phyloP scores from a whole-genome alignment of 2,329 filamentous ascomycete species.

The Calonectria hongkongensis region DNA sequence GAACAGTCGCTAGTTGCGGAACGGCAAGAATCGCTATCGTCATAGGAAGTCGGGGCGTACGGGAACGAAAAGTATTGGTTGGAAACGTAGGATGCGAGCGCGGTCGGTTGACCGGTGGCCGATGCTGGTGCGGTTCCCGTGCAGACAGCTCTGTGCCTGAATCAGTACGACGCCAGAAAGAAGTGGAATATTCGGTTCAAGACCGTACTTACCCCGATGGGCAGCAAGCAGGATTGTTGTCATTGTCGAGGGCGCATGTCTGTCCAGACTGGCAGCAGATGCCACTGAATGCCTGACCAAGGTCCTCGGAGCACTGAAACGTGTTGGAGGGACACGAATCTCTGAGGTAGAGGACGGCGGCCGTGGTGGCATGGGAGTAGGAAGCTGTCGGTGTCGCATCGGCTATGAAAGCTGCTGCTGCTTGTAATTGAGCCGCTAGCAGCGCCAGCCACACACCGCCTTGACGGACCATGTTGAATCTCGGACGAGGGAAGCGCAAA shows the following conservation, averaged over 20 bases:
- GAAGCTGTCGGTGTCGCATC: slow-evolving; percentile 47
- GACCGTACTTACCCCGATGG: slow-evolving; percentile 66
- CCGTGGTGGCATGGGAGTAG: slow-evolving; percentile 48
- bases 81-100: slow-evolving; percentile 69
- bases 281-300: slow-evolving; percentile 67
- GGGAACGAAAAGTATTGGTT: slow-evolving; percentile 78
- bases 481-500: slow-evolving; percentile 3
- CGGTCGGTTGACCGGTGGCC: slow-evolving; percentile 60
- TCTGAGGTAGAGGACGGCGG: slow-evolving; percentile 52
- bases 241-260: slow-evolving; percentile 69
- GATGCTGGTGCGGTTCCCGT: slow-evolving; percentile 72
- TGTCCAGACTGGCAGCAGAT: slow-evolving; percentile 73
- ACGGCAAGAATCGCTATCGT: slow-evolving; percentile 70
- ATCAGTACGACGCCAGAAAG: slow-evolving; percentile 40
- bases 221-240: slow-evolving; percentile 72
- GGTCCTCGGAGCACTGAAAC: slow-evolving; percentile 68
- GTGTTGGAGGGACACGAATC: slow-evolving; percentile 68
- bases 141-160: slow-evolving; percentile 68
- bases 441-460: slow-evolving; percentile 50
- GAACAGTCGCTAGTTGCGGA: slow-evolving; percentile 71
- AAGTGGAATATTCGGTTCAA: not conserved
- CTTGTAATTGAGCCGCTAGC: slow-evolving; percentile 41
- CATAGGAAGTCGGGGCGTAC: slow-evolving; percentile 72
- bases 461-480: slow-evolving; percentile 48
- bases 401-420: slow-evolving; percentile 44